Percentiles rank a stretch among this genome's conserved stretches.
phyloP scores from a whole-genome alignment of 108 stramenopile species.

The Schizochytrium sp. region DNA sequence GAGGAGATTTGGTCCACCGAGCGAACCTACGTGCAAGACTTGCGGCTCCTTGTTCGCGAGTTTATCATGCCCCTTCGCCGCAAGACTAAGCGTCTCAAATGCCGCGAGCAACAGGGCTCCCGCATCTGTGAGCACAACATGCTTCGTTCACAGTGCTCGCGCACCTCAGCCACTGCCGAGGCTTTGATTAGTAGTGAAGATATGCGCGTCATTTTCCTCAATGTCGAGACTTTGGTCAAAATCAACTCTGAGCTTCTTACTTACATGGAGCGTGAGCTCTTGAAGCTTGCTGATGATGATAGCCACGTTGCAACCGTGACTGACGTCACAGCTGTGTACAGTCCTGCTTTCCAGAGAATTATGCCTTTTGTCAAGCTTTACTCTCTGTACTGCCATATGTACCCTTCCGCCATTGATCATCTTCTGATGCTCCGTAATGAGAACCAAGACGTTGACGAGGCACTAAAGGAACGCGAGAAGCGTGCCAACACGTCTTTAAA shows the following conservation, averaged over 20 bases:
- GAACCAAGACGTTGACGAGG: background rate
- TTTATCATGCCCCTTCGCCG: slow-evolving; percentile 31
- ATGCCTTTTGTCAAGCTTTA: slow-evolving; percentile 59
- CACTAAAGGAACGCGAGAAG: background rate
- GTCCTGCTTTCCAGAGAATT: slow-evolving; percentile 24
- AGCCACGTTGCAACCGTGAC: background rate
- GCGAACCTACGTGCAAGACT: slow-evolving; percentile 15
- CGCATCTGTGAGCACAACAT: slow-evolving; percentile 53
- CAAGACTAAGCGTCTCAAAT: slow-evolving; percentile 23
- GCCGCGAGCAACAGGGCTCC: background rate
- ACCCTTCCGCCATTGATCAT: slow-evolving; percentile 40
- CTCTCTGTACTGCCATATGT: slow-evolving; percentile 55
- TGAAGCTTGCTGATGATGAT: background rate
- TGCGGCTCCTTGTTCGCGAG: background rate
- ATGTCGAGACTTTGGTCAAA: slow-evolving; percentile 57
- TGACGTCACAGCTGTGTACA: slow-evolving; percentile 22
- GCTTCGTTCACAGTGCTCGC: slow-evolving; percentile 52
- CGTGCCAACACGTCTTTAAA: background rate
- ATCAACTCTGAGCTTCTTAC: slow-evolving; percentile 55
- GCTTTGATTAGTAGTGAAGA: background rate
- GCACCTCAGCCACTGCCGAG: background rate
- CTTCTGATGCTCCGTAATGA: slow-evolving; percentile 2
- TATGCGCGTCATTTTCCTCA: slow-evolving; percentile 54
- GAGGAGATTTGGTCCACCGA: slow-evolving; percentile 56
- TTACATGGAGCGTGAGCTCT: slow-evolving; percentile 19